These are phyloP conservation scores for Centaurea solstitialis DNA, from an alignment of 129 eudicot genomes.

Conservation along the genomic window DNA sequence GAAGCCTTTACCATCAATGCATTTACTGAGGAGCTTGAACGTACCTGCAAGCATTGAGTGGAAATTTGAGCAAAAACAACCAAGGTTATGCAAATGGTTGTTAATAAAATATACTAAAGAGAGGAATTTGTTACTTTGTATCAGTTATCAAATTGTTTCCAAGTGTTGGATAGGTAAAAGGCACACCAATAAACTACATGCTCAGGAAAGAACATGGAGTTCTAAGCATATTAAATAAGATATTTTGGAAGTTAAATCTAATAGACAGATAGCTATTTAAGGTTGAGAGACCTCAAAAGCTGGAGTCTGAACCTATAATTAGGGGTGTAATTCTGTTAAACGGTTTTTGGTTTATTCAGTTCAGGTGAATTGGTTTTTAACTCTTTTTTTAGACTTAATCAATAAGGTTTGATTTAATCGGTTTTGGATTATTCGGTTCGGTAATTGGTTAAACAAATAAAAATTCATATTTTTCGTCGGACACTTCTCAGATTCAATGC, in stretches of 20 bases:
- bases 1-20: constrained; percentile 81
- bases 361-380: too few relatives aligned
- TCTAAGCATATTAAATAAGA: neutral
- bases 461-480: too few relatives aligned
- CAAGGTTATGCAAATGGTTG: neutral
- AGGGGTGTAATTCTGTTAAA: too few relatives aligned
- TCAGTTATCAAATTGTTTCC: neutral
- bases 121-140: neutral
- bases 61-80: neutral
- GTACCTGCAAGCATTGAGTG: constrained; percentile 56
- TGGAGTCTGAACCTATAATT: neutral
- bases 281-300: neutral
- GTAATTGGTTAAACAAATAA: too few relatives aligned
- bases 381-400: too few relatives aligned
- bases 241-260: neutral
- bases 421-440: too few relatives aligned
- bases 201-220: neutral
- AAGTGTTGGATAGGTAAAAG: neutral
- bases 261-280: neutral
- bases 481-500: too few relatives aligned
- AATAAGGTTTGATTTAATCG: too few relatives aligned
- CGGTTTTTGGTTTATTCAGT: too few relatives aligned
- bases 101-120: neutral
- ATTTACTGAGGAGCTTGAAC: constrained; percentile 87
- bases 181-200: neutral